A percentile compares a stretch with the other conserved stretches of the same genome.
These are phyloP conservation scores for Annulohypoxylon moriforme DNA, from an alignment of 495 filamentous ascomycete species.

Conservation along the genomic window DNA sequence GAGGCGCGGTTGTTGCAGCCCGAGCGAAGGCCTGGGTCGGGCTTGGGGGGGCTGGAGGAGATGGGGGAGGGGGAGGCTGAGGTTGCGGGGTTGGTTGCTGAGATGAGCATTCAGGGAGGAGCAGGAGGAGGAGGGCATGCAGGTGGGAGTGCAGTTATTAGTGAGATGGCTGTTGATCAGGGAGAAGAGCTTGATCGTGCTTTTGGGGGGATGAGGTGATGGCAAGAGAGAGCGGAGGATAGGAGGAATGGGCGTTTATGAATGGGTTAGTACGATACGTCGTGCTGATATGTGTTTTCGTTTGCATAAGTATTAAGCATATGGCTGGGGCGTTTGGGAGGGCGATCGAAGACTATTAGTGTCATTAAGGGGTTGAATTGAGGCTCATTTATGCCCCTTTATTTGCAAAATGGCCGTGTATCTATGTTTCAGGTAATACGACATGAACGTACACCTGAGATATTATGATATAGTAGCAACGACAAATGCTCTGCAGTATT, in stretches of 20 bases:
- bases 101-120: slow-evolving; percentile 41
- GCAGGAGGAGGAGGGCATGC: slow-evolving; percentile 23
- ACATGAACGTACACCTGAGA: neutral
- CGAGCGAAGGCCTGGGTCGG: slow-evolving; percentile 54
- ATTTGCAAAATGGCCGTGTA: neutral
- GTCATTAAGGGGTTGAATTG: neutral
- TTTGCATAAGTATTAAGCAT: slow-evolving; percentile 19
- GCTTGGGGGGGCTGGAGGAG: neutral
- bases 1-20: slow-evolving; percentile 87
- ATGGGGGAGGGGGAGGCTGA: slow-evolving; percentile 18
- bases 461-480: neutral
- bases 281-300: neutral
- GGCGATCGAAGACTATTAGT: neutral
- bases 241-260: too few species aligned
- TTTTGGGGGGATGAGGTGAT: slow-evolving; percentile 72
- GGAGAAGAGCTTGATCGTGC: slow-evolving; percentile 89
- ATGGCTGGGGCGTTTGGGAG: slow-evolving; percentile 21
- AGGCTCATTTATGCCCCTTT: neutral
- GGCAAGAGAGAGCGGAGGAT: neutral
- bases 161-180: slow-evolving; percentile 64
- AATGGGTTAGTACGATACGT: neutral
- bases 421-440: neutral
- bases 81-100: slow-evolving; percentile 36
- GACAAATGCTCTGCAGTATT: too few species aligned
- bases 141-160: slow-evolving; percentile 42